Evolutionary conservation across 148 eudicot species (phyloP).

Genomic region (Oxyria digyna): DNA sequence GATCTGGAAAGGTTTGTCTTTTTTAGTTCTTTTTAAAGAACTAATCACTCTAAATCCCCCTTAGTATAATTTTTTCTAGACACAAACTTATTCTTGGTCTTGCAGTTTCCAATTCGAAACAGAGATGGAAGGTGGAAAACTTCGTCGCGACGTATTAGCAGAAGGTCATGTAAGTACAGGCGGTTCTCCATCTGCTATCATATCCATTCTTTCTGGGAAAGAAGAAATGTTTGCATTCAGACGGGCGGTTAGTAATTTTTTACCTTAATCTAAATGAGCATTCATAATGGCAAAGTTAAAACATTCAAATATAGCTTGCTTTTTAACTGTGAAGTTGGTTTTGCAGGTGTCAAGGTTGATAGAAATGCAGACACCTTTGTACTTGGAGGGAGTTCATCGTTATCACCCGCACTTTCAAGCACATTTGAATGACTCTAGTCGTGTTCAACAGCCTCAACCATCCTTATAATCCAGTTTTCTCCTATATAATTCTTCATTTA

Average conservation of each 20-base stretch:
- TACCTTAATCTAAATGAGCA: not conserved
- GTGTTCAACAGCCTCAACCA: not conserved
- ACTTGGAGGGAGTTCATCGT: conserved; percentile 56
- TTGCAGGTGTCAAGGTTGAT: conserved; percentile 85
- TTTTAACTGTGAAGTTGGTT: not conserved
- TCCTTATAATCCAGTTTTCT: not conserved
- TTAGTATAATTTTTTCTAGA: too few species aligned
- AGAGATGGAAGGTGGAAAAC: conserved; percentile 77
- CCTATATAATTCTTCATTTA: not conserved
- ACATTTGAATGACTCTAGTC: not conserved
- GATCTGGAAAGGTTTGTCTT: conserved; percentile 85
- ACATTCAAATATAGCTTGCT: not conserved
- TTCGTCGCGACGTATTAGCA: conserved; percentile 74
- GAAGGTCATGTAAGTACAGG: conserved; percentile 63
- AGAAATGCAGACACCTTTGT: conserved; percentile 92
- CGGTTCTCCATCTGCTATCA: conserved; percentile 59
- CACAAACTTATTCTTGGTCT: too few species aligned
- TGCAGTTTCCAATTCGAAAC: conserved; percentile 91
- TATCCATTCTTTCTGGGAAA: conserved; percentile 67
- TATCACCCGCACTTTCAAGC: conserved; percentile 65
- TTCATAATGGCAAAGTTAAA: not conserved
- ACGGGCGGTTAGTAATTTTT: conserved; percentile 63
- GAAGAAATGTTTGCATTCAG: conserved; percentile 97
- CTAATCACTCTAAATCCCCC: too few species aligned
- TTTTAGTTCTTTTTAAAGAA: too few species aligned